Evolutionary conservation across 257 asterid genomes (phyloP).

Genomic region (Haberlea rhodopensis): DNA sequence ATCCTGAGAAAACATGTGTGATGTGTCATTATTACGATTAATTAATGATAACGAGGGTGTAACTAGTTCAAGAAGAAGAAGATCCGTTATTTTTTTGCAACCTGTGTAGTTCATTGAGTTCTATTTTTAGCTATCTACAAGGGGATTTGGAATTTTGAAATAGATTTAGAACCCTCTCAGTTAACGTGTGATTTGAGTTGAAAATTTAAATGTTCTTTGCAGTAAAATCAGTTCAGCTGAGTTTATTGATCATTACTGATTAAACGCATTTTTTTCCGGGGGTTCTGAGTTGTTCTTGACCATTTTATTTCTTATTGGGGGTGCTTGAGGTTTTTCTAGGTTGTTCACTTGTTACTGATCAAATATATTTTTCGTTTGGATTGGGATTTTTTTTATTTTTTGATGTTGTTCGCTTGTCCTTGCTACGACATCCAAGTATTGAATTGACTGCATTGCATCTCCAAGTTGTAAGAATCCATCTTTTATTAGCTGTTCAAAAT

Average conservation of each 20-base stretch:
- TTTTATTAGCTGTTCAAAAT: conserved; percentile 34
- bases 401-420: conserved; percentile 5
- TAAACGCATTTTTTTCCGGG: conserved; percentile 5
- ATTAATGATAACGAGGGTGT: too few species aligned
- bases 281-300: conserved; percentile 7
- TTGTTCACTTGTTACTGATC: neutral
- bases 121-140: too few species aligned
- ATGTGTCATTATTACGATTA: too few species aligned
- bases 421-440: neutral
- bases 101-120: too few species aligned
- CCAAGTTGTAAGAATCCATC: neutral
- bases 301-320: neutral
- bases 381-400: neutral
- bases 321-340: neutral
- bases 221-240: neutral
- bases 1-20: too few species aligned
- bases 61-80: too few species aligned
- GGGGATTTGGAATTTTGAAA: too few species aligned
- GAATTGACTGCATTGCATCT: conserved; percentile 12
- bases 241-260: conserved; percentile 4
- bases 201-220: neutral
- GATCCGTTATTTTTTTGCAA: too few species aligned
- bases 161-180: too few species aligned
- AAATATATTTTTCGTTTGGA: neutral
- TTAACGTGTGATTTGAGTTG: neutral